Evolutionary conservation across 2,329 filamentous ascomycete genomes (phyloP), one percentile per base, ranked within the genome.

Genomic region (Colletotrichum scovillei): DNA sequence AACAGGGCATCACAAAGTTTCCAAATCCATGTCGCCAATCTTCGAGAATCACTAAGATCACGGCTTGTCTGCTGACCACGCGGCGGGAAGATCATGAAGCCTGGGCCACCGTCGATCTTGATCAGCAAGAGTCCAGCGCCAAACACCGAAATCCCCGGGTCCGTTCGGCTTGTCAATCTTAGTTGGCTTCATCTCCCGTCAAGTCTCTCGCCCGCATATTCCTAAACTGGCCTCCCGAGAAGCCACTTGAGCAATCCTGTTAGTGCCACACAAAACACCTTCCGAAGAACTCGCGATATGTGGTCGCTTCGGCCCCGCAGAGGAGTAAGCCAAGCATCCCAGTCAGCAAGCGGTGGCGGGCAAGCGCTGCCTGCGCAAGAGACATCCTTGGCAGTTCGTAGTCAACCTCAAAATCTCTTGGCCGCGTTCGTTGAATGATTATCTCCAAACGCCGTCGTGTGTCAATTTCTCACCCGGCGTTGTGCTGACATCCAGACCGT

Each of bases 21-120:
- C 49, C 14, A 35, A 35, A 60, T 46, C 42, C 56, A 49, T 60
- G n/a, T 60, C 38, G 67, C 62, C 30, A 65, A 62, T 62, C 60
- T 66, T 69, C 24, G 52, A 58, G 53, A 58, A 63, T 28, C 11
- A 24, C 28, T 14, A 55, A 16, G 52, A 24, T 32, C 6, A 26
- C 22, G 22, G 14, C 38, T 59, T 63, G 28, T 68, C 65, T 55
- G 59, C 64, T 71, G 65, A 55, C 69, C 65, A 55, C 24, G 38
- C 42, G 65, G 58, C 59, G 53, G 65, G 53, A 69, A 59, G 59
- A 73, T 62, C 59, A 62, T 38, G 26, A 58, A 65, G 60, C 59
- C 67, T 60, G 46, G 56, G 28, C 55, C 67, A 11, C 12, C 26
- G 67, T 56, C 67, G 67, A 73, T 70, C 67, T 28, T 70, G 56